Evolutionary conservation across 2,329 filamentous ascomycete species (phyloP).

Genomic region (Zymoseptoria ardabiliae): DNA sequence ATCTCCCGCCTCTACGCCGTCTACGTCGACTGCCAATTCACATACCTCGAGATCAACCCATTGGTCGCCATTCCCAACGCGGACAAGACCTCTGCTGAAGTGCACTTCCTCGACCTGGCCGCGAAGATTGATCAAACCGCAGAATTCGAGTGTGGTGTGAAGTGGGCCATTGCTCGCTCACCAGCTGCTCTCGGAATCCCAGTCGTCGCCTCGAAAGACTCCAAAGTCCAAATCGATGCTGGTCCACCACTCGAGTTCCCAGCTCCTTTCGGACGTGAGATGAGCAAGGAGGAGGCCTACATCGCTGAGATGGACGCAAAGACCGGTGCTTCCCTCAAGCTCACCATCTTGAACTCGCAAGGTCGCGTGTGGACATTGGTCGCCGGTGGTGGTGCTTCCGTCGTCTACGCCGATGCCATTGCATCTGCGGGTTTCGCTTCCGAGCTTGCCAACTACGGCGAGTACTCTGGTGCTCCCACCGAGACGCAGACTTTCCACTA

Average conservation of each 20-base stretch:
- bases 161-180: constrained; percentile 95
- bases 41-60: constrained; percentile 99
- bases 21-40: constrained; percentile 99
- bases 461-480: constrained; percentile 97
- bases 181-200: constrained; percentile 81
- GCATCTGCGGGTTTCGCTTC: constrained; percentile 90
- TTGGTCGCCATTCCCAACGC: constrained; percentile 95
- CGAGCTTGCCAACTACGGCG: constrained; percentile 98
- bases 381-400: constrained; percentile 97
- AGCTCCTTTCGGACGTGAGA: constrained; percentile 94
- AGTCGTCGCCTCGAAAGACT: constrained; percentile 46
- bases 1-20: constrained; percentile 97
- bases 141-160: constrained; percentile 97
- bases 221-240: constrained; percentile 87
- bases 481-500: constrained; percentile 99
- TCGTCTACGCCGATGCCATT: constrained; percentile 98
- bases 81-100: constrained; percentile 82
- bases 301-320: constrained; percentile 98
- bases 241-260: constrained; percentile 99
- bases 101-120: constrained; percentile 96
- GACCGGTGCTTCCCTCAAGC: constrained; percentile 97
- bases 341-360: constrained; percentile 85
- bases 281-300: constrained; percentile 98
- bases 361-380: constrained; percentile 98
- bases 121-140: constrained; percentile 99